Base-by-base conservation (phyloP, 306 rosid genomes). In the Cucumis hystrix region DNA sequence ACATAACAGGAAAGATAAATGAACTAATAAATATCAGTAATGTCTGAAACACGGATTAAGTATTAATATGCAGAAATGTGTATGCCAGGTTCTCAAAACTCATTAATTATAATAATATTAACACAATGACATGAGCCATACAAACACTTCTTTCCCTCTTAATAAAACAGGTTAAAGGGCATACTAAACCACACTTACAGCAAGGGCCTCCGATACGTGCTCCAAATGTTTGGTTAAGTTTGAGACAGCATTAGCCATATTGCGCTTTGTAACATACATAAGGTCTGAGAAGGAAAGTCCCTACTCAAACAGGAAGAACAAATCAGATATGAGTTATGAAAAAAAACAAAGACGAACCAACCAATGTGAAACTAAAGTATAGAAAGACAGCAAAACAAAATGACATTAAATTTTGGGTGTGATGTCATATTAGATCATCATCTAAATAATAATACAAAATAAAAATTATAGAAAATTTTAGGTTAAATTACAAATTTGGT, bases 221-320 rank as follows among this genome's bases (percentile, higher is more conserved):
- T 92, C 96, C 85, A 96, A 84, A 86, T 90, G 90, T 69, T 91
- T 92, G 23, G 92, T 87, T 86, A 96, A 86, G 82, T 89, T 93
- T 66, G 88, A 74, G 77, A 96, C 98, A 84, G 98, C 99, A 77
- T 41, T 87, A 51, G 91, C 91, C 99, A 96, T 92, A 74, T 78
- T 88, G 45, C 85, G 91, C 83, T 91, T 96, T 65, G 99, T 92
- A 74, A 96, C 99, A 43, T 92, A 96, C 99, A 96, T 92, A 71
- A 96, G 88, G 87, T 91, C 96, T 1, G 98, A 89, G 84, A 96
- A 89, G 62, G 91, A 86, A 83, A 92, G 47, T 33, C 99, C 99
- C 99, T 96, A 79, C 60, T 37, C 78, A 83, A 79, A 77, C 61
- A 69, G 69, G 45, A 79, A 79, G 55, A 77, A 69, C 28, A 69